Base-by-base conservation (phyloP, 768 basidiomycete genomes). In the Myochromella boudieri region DNA sequence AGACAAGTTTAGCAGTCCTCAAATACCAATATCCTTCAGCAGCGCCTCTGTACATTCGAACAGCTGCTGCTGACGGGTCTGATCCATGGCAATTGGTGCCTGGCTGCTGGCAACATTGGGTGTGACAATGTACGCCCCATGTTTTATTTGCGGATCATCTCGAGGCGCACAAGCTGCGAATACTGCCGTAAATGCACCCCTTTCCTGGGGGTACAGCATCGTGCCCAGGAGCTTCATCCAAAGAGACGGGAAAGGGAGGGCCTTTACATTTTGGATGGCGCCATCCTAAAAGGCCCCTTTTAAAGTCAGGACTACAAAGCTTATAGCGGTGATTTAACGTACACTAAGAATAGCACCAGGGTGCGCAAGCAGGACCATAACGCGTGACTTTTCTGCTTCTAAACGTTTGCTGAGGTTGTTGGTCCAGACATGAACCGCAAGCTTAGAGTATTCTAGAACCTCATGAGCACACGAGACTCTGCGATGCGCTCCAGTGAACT, bases 341-440 rank as follows among this genome's bases (percentile, higher is more conserved):
- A 39, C 37, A 15, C 37, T 39, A 22, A 39, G 18, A 21, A 25
- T 39, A 25, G 37, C 37, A 39, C 37, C 37, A 25, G 37, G 37
- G 10, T 39, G 37, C 14, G 27, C 37, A 39, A 39, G 37, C 22
- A 39, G 12, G 1, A 25, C 37, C 22, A 39, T 25, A 21, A 39
- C 21, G 14, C 27, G 24, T 22, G 37, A 39, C 15, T 25, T 25
- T n/a, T 25, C 37, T 21, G 24, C 9, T 12, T 22, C 11, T 7
- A 39, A 25, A 21, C 21, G 22, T n/a, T 18, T 12, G 12, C 24
- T 15, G 12, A 39, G 37, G 21, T 21, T 39, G 15, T 39, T 39
- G 4, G 22, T 39, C 37, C 37, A 39, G 9, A 39, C 14, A 25
- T 39, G 37, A 7, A 25, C 37, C 3, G 37, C 22, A 25, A 39